Evolutionary conservation across 164 flowering plant genomes (phyloP).

Genomic region (Nelumbo lutea): DNA sequence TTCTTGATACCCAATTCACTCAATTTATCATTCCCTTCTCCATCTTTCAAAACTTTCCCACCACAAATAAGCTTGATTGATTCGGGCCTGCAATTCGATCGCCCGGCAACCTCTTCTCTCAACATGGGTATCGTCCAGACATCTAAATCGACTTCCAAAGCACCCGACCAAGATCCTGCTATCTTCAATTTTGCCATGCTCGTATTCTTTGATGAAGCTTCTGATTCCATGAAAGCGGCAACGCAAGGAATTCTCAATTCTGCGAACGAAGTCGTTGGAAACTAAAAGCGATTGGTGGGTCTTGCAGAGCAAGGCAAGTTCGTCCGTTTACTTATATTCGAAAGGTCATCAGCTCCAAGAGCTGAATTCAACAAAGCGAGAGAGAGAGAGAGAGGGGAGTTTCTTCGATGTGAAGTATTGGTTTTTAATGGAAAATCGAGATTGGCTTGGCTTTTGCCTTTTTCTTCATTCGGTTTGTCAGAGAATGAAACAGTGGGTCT

Average conservation of each 20-base stretch:
- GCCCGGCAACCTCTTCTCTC: conserved; percentile 57
- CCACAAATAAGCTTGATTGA: conserved; percentile 64
- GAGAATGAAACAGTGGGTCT: too few species aligned
- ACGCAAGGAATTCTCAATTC: background rate
- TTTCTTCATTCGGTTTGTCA: too few species aligned
- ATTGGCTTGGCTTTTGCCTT: too few species aligned
- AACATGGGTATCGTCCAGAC: conserved; percentile 64
- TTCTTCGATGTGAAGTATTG: too few species aligned
- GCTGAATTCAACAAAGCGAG: too few species aligned
- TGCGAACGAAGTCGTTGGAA: background rate
- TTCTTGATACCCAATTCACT: conserved; percentile 60
- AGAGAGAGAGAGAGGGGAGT: too few species aligned
- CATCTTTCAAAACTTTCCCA: conserved; percentile 66
- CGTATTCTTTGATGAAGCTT: conserved; percentile 9
- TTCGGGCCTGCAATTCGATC: conserved; percentile 38
- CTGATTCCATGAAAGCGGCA: conserved; percentile 6
- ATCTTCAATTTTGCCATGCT: conserved; percentile 58
- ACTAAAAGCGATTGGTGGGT: background rate
- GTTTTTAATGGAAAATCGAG: too few species aligned
- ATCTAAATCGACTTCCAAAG: conserved; percentile 59
- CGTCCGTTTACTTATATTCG: too few species aligned
- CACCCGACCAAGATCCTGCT: conserved; percentile 77
- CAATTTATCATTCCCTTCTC: conserved; percentile 40
- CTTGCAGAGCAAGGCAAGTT: too few species aligned
- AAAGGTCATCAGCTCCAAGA: too few species aligned